A percentile compares a stretch with the other conserved stretches of the same genome.
These are phyloP conservation scores for Mycena vulgaris DNA, from an alignment of 768 basidiomycete genomes.

Conservation along the genomic window DNA sequence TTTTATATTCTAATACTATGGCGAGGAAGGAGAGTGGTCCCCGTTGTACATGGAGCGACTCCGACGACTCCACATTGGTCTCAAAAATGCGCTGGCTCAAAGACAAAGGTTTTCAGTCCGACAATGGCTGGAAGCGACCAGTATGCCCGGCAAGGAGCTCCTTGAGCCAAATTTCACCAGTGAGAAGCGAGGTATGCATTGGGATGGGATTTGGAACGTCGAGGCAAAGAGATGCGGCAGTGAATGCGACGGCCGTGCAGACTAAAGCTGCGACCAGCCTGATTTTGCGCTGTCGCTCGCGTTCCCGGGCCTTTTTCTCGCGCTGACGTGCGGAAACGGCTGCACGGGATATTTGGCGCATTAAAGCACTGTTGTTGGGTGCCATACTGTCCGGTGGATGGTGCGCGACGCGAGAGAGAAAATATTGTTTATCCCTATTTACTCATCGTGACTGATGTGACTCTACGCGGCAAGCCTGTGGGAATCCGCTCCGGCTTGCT, in stretches of 20 bases:
- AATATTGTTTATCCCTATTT: neutral
- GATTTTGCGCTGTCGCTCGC: neutral
- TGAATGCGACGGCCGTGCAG: neutral
- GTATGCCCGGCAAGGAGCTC: neutral
- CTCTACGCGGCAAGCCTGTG: neutral
- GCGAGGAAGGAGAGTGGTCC: too few species aligned
- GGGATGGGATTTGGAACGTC: neutral
- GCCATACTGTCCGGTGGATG: neutral
- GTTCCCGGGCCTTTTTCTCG: neutral
- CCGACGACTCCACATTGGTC: too few species aligned
- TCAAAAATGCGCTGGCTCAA: too few species aligned
- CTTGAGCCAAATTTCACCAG: neutral
- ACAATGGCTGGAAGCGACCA: neutral
- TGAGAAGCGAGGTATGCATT: neutral
- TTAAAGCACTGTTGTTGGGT: neutral
- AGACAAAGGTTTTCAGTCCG: too few species aligned
- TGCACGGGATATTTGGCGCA: neutral
- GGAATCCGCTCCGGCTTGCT: neutral
- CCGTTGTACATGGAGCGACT: too few species aligned
- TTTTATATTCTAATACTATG: too few species aligned
- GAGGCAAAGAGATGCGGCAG: neutral
- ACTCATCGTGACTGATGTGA: neutral
- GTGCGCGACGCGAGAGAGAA: neutral
- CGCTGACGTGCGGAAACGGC: neutral
- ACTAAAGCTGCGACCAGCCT: neutral